Percentiles rank a stretch among this genome's conserved stretches.
Conservation (phyloP, 441 rosid genomes). For the Melastoma candidum region DNA sequence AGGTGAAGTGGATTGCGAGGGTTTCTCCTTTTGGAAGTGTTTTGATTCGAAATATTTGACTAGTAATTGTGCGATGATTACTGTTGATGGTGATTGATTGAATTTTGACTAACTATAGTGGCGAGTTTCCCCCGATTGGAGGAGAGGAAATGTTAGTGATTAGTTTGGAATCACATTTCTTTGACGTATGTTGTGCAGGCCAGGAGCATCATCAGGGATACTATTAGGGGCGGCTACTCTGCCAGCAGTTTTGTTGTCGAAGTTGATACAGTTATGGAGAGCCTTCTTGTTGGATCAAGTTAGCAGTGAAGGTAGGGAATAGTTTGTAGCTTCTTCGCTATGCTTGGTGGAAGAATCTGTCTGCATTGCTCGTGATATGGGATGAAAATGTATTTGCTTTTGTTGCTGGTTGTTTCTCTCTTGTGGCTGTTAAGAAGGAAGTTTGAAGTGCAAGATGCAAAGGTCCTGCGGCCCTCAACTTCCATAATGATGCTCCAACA, state of each 20-base stretch:
- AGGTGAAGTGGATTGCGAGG: constrained; percentile 26
- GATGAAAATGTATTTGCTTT: too few species aligned
- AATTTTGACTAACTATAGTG: background rate
- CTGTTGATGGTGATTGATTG: background rate
- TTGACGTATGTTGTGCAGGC: constrained; percentile 25
- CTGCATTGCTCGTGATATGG: too few species aligned
- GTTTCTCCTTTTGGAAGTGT: background rate
- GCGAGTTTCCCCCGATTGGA: background rate
- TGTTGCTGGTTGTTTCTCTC: too few species aligned
- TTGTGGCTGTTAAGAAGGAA: too few species aligned
- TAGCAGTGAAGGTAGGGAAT: constrained; percentile 41
- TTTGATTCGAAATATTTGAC: background rate
- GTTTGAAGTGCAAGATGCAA: too few species aligned
- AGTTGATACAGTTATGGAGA: constrained; percentile 66
- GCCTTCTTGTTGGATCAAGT: constrained; percentile 40
- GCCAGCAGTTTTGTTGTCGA: constrained; percentile 69
- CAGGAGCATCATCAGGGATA: constrained; percentile 88
- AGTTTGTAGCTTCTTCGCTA: too few species aligned
- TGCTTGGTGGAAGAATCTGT: too few species aligned
- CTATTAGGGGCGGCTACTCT: constrained; percentile 75
- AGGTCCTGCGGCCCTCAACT: too few species aligned
- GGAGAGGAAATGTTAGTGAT: background rate
- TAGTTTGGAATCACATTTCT: background rate
- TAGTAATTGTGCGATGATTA: background rate
- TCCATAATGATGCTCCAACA: too few species aligned